Evolutionary conservation across 495 filamentous ascomycete genomes (phyloP), one percentile per base, ranked within the genome.

Genomic region (Penicillium salamii): DNA sequence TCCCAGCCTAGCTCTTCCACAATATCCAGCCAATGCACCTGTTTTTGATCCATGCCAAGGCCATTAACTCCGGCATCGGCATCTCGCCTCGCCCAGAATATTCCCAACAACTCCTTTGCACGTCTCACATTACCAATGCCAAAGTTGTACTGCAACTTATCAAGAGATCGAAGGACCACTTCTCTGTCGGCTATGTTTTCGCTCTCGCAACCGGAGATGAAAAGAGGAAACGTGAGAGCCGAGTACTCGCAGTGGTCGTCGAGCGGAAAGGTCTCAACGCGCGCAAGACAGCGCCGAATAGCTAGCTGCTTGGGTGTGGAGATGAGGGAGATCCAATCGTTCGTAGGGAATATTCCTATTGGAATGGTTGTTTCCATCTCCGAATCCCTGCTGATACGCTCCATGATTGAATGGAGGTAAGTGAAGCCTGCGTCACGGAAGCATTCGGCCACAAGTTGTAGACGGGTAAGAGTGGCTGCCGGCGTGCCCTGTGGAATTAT

Each of bases 371-470:
- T 26, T 3, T 26, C 23, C 8, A 26, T 26, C 8, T 26, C 23
- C 23, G 23, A 12, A 17, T 19, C 28, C 39, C 26, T 46, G 12
- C 36, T 49, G 46, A 74, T 70, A 32, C 55, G 55, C 32, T 74
- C 59, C 5, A 76, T 54, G 9, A 58, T 70, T 7, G 72, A 74
- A 43, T 76, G 69, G 13, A 76, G 61, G 17, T 70, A 72, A 46
- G 71, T 61, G 40, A 71, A 74, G 11, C 62, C 65, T 32, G 69
- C 69, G 11, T 76, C 68, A 46, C 70, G 72, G 53, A 69, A 76
- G 50, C 65, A 72, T 43, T 76, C 65, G 8, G 72, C 72, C 21
- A 76, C 70, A 38, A 76, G 65, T 46, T 61, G 64, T 8, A 76
- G 69, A 18, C 72, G 70, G 37, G 33, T 50, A 23, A 76, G 57